Conservation (phyloP, 164 flowering plant species). For the Aristolochia contorta region DNA sequence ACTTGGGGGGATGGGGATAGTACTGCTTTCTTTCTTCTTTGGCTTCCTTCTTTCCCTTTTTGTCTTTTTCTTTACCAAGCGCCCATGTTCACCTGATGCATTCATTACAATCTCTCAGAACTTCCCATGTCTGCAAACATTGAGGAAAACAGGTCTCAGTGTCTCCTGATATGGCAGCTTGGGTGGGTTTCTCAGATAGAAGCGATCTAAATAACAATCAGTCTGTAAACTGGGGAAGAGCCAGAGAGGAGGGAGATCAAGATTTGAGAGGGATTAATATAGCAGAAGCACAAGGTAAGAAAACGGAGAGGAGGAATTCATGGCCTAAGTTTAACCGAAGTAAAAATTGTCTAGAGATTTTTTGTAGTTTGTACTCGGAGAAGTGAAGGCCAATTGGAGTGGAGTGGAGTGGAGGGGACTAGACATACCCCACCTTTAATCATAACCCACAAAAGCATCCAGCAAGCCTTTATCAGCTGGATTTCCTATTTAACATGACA, state of each 20-base stretch:
- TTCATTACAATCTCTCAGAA: not conserved
- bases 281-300: no score
- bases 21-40: slow-evolving; percentile 4
- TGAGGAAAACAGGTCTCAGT: not conserved
- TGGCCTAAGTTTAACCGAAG: no score
- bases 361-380: no score
- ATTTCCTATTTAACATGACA: not conserved
- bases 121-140: not conserved
- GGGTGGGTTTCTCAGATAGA: not conserved
- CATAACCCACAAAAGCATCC: not conserved
- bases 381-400: no score
- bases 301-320: no score
- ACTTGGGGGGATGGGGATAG: not conserved
- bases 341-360: no score
- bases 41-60: slow-evolving; percentile 8
- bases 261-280: no score
- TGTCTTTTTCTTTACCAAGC: slow-evolving; percentile 14
- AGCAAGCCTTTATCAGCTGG: not conserved
- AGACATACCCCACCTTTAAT: no score
- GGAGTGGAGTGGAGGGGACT: no score
- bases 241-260: no score
- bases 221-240: not conserved
- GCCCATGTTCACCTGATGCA: slow-evolving; percentile 1
- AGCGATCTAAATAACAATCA: not conserved
- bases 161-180: not conserved